Conservation (phyloP, 495 filamentous ascomycete genomes). For the Immersiella caudata region DNA sequence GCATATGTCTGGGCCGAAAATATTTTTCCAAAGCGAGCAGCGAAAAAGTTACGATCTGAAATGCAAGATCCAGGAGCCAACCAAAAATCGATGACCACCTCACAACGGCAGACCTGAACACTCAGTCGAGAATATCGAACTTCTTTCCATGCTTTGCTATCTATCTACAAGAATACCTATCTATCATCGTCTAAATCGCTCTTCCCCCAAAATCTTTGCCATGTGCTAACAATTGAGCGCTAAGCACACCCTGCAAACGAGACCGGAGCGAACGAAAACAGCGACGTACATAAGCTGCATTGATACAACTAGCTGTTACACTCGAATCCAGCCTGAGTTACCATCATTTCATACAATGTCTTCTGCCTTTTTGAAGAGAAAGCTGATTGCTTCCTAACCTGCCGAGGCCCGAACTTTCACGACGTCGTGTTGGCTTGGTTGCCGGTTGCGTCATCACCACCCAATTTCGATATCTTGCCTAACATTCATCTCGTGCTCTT, state of each 20-base stretch:
- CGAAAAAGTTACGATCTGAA: background rate
- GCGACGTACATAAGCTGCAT: conserved; percentile 10
- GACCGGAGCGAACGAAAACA: conserved; percentile 3
- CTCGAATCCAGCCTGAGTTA: conserved; percentile 7
- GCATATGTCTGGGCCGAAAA: conserved; percentile 1
- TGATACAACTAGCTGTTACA: conserved; percentile 25
- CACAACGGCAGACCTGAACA: background rate
- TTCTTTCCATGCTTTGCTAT: background rate
- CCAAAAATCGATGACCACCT: background rate
- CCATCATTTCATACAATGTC: conserved; percentile 17
- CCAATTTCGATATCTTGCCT: background rate
- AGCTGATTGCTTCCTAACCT: background rate
- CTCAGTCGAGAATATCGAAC: background rate
- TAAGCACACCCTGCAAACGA: background rate
- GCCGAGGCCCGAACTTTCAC: background rate
- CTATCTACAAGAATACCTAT: background rate
- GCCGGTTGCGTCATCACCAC: background rate
- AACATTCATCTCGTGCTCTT: background rate
- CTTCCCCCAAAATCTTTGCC: background rate
- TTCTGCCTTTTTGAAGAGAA: background rate
- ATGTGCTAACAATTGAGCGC: background rate
- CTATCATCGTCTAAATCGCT: background rate
- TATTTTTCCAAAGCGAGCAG: conserved; percentile 6
- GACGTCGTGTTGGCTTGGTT: background rate
- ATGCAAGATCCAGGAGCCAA: no score